Evolutionary conservation across 352 stramenopile genomes (phyloP).

Genomic region (Aphanomyces euteiches): DNA sequence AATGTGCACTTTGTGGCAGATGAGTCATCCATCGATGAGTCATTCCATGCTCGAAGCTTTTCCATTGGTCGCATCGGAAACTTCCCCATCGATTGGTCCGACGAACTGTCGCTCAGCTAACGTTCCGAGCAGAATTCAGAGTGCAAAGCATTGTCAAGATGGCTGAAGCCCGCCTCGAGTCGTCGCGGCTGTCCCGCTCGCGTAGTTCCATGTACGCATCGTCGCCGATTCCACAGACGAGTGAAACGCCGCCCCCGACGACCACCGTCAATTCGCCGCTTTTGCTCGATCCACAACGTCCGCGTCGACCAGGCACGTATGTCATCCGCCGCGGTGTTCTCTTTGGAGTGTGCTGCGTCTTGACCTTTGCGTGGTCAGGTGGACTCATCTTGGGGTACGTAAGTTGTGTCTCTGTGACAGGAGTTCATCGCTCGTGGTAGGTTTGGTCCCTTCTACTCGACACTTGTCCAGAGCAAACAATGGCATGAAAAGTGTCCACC

Average conservation of each 20-base stretch:
- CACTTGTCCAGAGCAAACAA: slow-evolving; percentile 56
- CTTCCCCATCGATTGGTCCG: too few species aligned
- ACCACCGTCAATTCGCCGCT: neutral
- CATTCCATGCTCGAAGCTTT: too few species aligned
- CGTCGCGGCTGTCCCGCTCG: slow-evolving; percentile 4
- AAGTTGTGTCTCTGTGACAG: neutral
- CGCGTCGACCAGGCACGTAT: slow-evolving; percentile 13
- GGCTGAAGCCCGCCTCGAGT: neutral
- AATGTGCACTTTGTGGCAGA: too few species aligned
- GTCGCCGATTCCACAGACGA: slow-evolving; percentile 28
- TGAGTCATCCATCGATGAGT: too few species aligned
- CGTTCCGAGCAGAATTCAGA: too few species aligned
- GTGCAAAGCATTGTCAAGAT: too few species aligned
- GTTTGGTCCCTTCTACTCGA: slow-evolving; percentile 73
- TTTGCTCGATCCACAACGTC: slow-evolving; percentile 6
- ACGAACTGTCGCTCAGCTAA: too few species aligned
- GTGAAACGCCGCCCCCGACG: neutral
- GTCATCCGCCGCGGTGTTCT: slow-evolving; percentile 14
- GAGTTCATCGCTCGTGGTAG: slow-evolving; percentile 24
- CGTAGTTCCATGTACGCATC: slow-evolving; percentile 18
- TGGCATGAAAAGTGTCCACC: slow-evolving; percentile 60
- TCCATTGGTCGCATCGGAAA: too few species aligned
- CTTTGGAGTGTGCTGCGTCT: slow-evolving; percentile 18
- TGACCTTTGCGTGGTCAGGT: slow-evolving; percentile 38
- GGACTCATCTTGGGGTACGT: slow-evolving; percentile 60